Base-by-base conservation (phyloP, 176 grass and related monocot species). In the Eleusine indica region DNA sequence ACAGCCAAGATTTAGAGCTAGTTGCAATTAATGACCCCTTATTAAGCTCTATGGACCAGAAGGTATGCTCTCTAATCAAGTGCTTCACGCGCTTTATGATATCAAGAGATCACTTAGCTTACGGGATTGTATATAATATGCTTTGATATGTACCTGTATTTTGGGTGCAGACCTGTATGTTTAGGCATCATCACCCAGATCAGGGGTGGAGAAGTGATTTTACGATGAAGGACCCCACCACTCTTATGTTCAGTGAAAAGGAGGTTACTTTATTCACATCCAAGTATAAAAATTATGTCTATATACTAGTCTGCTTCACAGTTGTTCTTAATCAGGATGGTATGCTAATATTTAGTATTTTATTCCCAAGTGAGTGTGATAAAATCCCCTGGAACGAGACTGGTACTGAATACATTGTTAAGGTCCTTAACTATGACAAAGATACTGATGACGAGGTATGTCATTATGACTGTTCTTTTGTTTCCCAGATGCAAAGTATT, bases 151-250 rank as follows among this genome's bases (percentile, higher is more conserved):
- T 71, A 11, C 22, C 21, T 14, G 12, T 46, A 71, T 71, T 46
- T 71, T 12, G 41, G 21, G 40, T 71, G 68, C 68, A 71, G 68
- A 71, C 40, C 4, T 71, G 68, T 71, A 25, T 71, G 68, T 71
- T 44, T 71, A 22, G 68, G 40, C 17, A 46, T 41, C 9, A 0
- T 9, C 11, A 65, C 10, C 10, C 12, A 6, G 18, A 70, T 6
- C 41, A 71, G 5, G 43, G 41, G 21, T 71, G 43, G 9, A 25
- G 64, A 67, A 67, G 68, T 25, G 5, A 44, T 71, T 46, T 71
- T 21, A 46, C 46, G 68, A 71, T 46, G 41, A 71, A 71, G 68
- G 10, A 71, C 21, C 0, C 4, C 21, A 44, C 46, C 11, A 71
- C 68, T 25, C 19, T 71, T 25, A 13, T 71, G 68, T 71, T 46